Conservation (phyloP, 345 rosid species). For the Odontarrhena argentea region DNA sequence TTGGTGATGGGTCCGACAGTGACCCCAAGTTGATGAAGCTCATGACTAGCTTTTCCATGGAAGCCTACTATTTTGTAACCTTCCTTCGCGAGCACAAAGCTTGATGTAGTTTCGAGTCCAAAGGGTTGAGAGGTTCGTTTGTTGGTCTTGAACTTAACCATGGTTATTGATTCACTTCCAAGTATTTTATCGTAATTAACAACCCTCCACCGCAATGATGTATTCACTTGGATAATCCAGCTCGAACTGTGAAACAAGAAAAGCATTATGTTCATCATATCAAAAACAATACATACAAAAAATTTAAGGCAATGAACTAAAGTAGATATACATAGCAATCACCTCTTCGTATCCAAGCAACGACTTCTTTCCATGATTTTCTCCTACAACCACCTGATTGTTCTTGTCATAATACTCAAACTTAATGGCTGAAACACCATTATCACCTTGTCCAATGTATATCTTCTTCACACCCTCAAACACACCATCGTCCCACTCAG, state of each 20-base stretch:
- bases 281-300: no score
- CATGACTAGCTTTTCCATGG: not conserved
- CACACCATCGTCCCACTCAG: constrained; percentile 39
- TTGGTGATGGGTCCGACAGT: not conserved
- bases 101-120: not conserved
- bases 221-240: constrained; percentile 38
- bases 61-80: constrained; percentile 25
- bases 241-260: constrained; percentile 17
- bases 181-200: no score
- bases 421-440: not conserved
- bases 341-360: no score
- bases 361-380: no score
- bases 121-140: constrained; percentile 9
- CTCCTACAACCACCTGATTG: no score
- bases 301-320: no score
- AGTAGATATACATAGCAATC: no score
- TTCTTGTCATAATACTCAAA: no score
- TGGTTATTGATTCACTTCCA: not conserved
- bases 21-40: no score
- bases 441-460: constrained; percentile 25
- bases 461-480: constrained; percentile 31
- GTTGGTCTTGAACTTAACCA: constrained; percentile 22
- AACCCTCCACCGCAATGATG: constrained; percentile 33
- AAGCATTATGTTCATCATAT: no score
- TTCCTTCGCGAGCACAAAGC: constrained; percentile 20